Percentiles rank a stretch among this genome's conserved stretches.
Evolutionary conservation across 163 green algal genomes (phyloP).

Genomic region (Smithsoniella earleae): DNA sequence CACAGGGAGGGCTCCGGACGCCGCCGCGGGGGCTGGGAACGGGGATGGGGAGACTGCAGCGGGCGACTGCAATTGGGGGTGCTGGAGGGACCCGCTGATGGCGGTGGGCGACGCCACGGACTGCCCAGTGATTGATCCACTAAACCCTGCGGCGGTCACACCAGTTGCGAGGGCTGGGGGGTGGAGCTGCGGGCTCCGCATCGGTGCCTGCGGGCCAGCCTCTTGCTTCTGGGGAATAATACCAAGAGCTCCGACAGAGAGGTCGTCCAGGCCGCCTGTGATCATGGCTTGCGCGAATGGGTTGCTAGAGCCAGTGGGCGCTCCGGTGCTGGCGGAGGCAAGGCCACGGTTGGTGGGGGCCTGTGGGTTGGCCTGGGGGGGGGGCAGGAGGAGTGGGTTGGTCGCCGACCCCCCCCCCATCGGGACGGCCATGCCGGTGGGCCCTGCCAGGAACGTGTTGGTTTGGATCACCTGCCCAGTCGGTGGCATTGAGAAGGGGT

Average conservation of each 20-base stretch:
- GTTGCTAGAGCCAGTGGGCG: neutral
- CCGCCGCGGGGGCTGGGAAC: too few species aligned
- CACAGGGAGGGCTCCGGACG: too few species aligned
- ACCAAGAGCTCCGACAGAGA: constrained; percentile 19
- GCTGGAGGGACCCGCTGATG: too few species aligned
- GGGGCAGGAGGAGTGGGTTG: constrained; percentile 2
- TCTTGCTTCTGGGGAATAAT: constrained; percentile 21
- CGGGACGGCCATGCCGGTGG: neutral
- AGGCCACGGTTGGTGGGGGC: constrained; percentile 8
- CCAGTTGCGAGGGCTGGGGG: too few species aligned
- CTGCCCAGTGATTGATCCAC: too few species aligned
- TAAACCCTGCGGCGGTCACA: too few species aligned
- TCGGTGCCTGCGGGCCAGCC: neutral
- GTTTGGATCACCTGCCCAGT: constrained; percentile 26
- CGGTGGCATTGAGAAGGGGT: constrained; percentile 25
- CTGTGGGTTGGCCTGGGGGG: neutral
- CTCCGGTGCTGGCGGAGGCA: neutral
- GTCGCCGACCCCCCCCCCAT: neutral
- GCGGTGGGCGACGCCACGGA: too few species aligned
- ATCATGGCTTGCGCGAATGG: constrained; percentile 25
- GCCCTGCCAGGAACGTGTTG: constrained; percentile 18
- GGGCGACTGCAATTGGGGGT: too few species aligned
- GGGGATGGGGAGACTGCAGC: too few species aligned
- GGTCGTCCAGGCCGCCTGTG: constrained; percentile 24
- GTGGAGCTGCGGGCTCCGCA: too few species aligned